A percentile compares a stretch with the other conserved stretches of the same genome.
Evolutionary conservation across 495 filamentous ascomycete species (phyloP).

Genomic region (Neohortaea acidophila): DNA sequence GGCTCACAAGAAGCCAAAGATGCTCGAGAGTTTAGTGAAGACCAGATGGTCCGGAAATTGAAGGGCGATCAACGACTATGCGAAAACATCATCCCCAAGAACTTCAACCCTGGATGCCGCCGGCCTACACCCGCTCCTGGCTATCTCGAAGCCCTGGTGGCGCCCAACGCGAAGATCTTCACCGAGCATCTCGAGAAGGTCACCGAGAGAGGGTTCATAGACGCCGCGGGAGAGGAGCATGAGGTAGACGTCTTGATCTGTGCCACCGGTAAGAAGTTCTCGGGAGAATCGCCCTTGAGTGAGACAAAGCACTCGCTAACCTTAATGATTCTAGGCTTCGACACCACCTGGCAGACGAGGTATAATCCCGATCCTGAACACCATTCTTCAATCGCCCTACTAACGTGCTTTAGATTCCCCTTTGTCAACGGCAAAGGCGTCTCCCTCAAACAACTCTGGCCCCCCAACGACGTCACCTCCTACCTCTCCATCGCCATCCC

Average conservation of each 20-base stretch:
- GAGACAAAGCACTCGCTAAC: no score
- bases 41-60: constrained; percentile 25
- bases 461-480: constrained; percentile 18
- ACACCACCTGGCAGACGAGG: constrained; percentile 28
- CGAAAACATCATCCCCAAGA: constrained; percentile 26
- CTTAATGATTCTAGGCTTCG: no score
- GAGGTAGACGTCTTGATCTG: constrained; percentile 28
- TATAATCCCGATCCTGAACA: no score
- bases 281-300: no score
- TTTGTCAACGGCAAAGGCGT: constrained; percentile 21
- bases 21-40: constrained; percentile 21
- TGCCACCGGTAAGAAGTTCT: no score
- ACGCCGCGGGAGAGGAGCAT: constrained; percentile 22
- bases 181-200: constrained; percentile 23
- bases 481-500: constrained; percentile 25
- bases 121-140: constrained; percentile 26
- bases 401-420: no score
- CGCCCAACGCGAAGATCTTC: constrained; percentile 23
- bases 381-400: no score
- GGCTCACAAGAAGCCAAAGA: constrained; percentile 22
- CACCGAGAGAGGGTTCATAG: constrained; percentile 22
- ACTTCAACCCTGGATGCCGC: constrained; percentile 28
- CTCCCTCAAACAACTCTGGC: constrained; percentile 24
- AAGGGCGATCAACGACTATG: constrained; percentile 20
- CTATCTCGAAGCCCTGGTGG: constrained; percentile 26